Percentiles rank a stretch among this genome's conserved stretches.
These are phyloP conservation scores for Pilaira anomala DNA, from an alignment of 192 early-diverging fungal genomes.

Conservation along the genomic window DNA sequence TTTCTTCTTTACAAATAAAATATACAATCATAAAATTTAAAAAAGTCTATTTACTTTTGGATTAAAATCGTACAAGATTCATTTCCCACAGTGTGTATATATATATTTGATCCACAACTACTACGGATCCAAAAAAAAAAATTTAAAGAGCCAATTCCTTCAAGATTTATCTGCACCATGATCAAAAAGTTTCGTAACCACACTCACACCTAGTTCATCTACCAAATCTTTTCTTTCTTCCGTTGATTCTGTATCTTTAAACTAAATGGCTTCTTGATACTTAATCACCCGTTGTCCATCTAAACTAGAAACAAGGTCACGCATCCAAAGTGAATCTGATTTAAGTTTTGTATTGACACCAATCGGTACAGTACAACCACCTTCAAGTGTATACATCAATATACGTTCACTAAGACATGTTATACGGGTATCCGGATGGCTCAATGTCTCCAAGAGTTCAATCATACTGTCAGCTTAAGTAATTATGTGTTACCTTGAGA, in stretches of 20 bases:
- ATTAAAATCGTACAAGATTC: no score
- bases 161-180: slow-evolving; percentile 41
- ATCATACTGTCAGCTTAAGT: no score
- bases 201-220: slow-evolving; percentile 36
- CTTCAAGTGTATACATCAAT: slow-evolving; percentile 86
- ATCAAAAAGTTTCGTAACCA: slow-evolving; percentile 38
- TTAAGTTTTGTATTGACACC: slow-evolving; percentile 70
- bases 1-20: no score
- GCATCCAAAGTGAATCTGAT: slow-evolving; percentile 47
- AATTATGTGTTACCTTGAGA: no score
- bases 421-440: slow-evolving; percentile 63
- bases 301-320: slow-evolving; percentile 68
- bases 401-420: slow-evolving; percentile 78
- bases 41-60: no score
- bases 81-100: no score
- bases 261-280: slow-evolving; percentile 35
- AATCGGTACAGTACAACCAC: slow-evolving; percentile 94
- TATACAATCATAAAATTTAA: no score
- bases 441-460: slow-evolving; percentile 58
- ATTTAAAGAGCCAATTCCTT: neutral
- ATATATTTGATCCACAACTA: no score
- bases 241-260: slow-evolving; percentile 28
- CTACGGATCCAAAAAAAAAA: no score
- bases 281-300: slow-evolving; percentile 70
- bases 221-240: slow-evolving; percentile 35